Base-by-base conservation (phyloP, 495 filamentous ascomycete genomes). In the Aspergillus ellipticus region DNA sequence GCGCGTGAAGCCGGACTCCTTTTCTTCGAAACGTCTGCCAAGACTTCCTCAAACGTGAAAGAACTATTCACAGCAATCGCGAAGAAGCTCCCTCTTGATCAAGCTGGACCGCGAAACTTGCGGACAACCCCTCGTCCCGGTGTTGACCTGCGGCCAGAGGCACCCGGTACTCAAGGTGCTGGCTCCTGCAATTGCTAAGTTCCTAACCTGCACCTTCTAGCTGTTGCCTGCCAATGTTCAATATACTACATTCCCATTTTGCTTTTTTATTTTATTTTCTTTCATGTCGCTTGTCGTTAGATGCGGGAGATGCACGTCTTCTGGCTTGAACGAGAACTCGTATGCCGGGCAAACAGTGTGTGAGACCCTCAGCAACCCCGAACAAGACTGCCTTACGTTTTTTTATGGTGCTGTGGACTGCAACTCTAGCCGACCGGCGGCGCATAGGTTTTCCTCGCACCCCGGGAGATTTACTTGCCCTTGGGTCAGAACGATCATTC, bases 41-140 rank as follows among this genome's bases (percentile, higher is more conserved):
- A 98, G 79, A 95, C 94, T 19, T 86, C 90, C 24, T 91, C 93
- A 68, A 98, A 98, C 66, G 94, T 98, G 42, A 82, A 86, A 62
- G 93, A 97, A 57, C 76, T 98, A 31, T 98, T 98, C 75, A 96
- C 93, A n/a, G 90, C 90, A 16, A 98, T 98, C 61, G 94, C 94
- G 35, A 93, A 89, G 88, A 96, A 96, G 73, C 78, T 98, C 54
- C 94, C 94, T 24, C 85, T 98, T 55, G 94, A 97, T 60, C 94
- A 97, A 69, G 92, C 85, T 47, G 92, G 91, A 15, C 90, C 92
- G 26, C 84, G 92, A 63, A 89, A 89, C 65, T 76, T 89, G 59
- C 80, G 92, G 57, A 79, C 87, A 28, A 86, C 86, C 55, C 86
- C 85, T 57, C 80, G 89, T 66, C 86, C 86, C 47, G 89, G 90